Evolutionary conservation across 176 grass and related monocot species (phyloP).

Genomic region (Hordeum vulgare): DNA sequence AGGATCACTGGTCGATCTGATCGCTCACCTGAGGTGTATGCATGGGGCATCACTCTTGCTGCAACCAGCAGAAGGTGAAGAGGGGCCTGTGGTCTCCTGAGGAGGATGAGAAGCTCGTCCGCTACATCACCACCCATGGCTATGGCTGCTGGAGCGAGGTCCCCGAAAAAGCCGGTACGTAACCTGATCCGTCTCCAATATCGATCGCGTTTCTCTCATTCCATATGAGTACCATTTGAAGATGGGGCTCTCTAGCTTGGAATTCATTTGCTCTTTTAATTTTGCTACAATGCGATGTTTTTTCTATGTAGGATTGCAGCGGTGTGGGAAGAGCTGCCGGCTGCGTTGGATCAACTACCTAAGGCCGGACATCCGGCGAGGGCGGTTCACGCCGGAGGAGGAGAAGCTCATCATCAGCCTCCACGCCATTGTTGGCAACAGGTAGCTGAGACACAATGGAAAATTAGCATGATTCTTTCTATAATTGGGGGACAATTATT

Average conservation of each 20-base stretch:
- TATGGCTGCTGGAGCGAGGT: conserved; percentile 99
- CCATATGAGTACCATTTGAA: not conserved
- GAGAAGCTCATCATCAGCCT: conserved; percentile 99
- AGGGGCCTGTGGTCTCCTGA: conserved; percentile 97
- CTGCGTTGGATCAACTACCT: conserved; percentile 97
- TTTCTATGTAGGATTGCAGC: conserved; percentile 49
- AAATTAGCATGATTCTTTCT: not conserved
- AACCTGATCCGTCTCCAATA: not conserved
- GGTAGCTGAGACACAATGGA: conserved; percentile 18
- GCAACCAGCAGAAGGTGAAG: conserved; percentile 99
- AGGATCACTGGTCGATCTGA: not conserved
- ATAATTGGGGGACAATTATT: not conserved
- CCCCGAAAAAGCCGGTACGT: conserved; percentile 89
- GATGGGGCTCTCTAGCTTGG: not conserved
- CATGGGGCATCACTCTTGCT: conserved; percentile 99
- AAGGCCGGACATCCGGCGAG: conserved; percentile 88
- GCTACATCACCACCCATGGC: conserved; percentile 96
- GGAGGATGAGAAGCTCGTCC: conserved; percentile 98
- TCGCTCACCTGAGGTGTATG: not conserved
- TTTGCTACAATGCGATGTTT: conserved; percentile 20
- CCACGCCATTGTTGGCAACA: conserved; percentile 97
- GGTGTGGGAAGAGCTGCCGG: conserved; percentile 96
- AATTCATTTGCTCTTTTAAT: not conserved
- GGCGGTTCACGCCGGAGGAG: conserved; percentile 82
- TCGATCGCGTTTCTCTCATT: not conserved